Evolutionary conservation across 2,329 filamentous ascomycete species (phyloP).

Genomic region (Arthroderma sp.): DNA sequence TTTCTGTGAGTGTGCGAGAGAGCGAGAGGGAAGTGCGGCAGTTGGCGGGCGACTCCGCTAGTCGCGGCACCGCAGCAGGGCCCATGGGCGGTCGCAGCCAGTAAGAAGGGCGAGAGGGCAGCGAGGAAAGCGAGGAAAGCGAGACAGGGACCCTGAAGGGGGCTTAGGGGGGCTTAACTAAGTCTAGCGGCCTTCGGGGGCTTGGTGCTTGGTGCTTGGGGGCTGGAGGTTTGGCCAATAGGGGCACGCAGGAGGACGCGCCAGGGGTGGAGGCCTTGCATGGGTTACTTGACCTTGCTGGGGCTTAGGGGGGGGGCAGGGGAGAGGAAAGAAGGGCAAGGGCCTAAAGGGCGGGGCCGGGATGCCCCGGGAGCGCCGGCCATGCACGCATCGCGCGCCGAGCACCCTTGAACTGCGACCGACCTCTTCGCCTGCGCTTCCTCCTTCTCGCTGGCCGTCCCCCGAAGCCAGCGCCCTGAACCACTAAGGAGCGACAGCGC

Average conservation of each 20-base stretch:
- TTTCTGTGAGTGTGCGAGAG: no score
- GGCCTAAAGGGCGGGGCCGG: not conserved
- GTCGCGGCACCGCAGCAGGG: not conserved
- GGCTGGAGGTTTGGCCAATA: not conserved
- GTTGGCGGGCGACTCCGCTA: conserved; percentile 2
- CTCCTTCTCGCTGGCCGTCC: no score
- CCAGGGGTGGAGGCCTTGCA: not conserved
- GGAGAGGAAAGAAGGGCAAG: not conserved
- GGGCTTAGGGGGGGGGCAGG: not conserved
- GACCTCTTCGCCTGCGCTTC: no score
- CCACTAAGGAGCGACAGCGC: no score
- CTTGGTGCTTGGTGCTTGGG: no score
- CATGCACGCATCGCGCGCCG: not conserved
- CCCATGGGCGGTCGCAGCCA: not conserved
- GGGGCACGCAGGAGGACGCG: not conserved
- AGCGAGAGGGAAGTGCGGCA: not conserved
- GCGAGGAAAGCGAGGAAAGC: not conserved
- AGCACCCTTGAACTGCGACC: no score
- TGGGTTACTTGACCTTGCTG: not conserved
- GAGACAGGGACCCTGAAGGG: not conserved
- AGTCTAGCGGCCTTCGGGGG: not conserved
- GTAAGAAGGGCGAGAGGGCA: not conserved
- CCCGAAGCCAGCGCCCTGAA: no score
- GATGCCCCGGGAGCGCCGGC: not conserved
- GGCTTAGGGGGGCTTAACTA: not conserved